A percentile compares a stretch with the other conserved stretches of the same genome.
These are phyloP conservation scores for Colletotrichum orchidophilum DNA, from an alignment of 2,329 filamentous ascomycete genomes.

Conservation along the genomic window DNA sequence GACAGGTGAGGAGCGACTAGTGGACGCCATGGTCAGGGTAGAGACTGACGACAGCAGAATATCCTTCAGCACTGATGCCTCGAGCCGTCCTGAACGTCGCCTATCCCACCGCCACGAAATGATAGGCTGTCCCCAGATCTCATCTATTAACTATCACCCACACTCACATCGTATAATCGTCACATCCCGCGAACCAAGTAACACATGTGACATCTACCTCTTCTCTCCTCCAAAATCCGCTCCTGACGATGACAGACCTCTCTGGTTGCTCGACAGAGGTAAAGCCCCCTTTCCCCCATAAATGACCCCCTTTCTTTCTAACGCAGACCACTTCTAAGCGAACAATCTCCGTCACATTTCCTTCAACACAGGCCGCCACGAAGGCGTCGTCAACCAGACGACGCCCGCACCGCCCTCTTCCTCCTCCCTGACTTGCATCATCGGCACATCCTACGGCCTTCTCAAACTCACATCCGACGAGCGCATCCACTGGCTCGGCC, in stretches of 20 bases:
- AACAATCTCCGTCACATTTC: slow-evolving; percentile 45
- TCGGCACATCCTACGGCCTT: slow-evolving; percentile 61
- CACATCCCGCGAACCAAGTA: slow-evolving; percentile 48
- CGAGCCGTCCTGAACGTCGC: slow-evolving; percentile 26
- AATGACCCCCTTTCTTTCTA: not conserved
- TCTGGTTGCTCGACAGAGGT: slow-evolving; percentile 48
- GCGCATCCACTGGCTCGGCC: slow-evolving; percentile 46
- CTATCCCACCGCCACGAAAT: slow-evolving; percentile 42
- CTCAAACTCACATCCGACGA: slow-evolving; percentile 46
- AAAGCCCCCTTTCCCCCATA: not conserved
- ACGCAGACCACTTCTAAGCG: slow-evolving; percentile 38
- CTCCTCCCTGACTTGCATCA: slow-evolving; percentile 53
- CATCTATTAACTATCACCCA: slow-evolving; percentile 58
- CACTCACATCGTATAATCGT: slow-evolving; percentile 53
- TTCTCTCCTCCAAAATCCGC: slow-evolving; percentile 48
- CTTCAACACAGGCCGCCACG: slow-evolving; percentile 39
- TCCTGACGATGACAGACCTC: slow-evolving; percentile 40
- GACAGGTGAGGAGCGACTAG: slow-evolving; percentile 45
- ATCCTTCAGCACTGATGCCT: slow-evolving; percentile 23
- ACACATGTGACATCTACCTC: slow-evolving; percentile 45
- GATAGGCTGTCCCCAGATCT: slow-evolving; percentile 51
- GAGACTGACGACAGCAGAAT: slow-evolving; percentile 14
- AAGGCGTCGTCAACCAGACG: slow-evolving; percentile 50
- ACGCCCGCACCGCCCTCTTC: slow-evolving; percentile 50
- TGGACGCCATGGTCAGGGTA: not conserved